These are phyloP conservation scores for Leccinellum albellum DNA, from an alignment of 768 basidiomycete genomes.

Conservation along the genomic window DNA sequence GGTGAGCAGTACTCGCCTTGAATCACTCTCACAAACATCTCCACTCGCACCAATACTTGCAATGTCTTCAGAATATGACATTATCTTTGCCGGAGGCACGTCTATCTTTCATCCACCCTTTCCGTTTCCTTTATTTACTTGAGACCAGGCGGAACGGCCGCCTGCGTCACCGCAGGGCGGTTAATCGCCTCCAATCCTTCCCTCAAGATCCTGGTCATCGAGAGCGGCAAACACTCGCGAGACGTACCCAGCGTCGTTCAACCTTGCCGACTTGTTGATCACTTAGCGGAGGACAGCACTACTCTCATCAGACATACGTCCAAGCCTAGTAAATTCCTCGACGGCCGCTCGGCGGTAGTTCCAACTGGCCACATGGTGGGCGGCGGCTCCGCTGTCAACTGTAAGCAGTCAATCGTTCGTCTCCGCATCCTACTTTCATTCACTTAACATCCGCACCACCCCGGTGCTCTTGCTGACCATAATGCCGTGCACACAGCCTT, in stretches of 20 bases:
- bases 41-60: neutral
- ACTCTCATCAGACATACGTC: constrained; percentile 41
- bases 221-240: neutral
- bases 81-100: neutral
- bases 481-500: constrained; percentile 25
- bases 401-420: constrained; percentile 30
- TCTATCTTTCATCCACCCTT: neutral
- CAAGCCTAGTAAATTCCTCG: constrained; percentile 39
- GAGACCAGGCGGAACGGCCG: neutral
- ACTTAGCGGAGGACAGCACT: constrained; percentile 27
- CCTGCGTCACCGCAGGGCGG: neutral
- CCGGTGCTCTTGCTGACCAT: neutral
- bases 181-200: neutral
- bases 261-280: neutral
- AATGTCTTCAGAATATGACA: neutral
- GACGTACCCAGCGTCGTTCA: neutral
- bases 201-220: neutral
- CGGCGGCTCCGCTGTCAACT: constrained; percentile 61
- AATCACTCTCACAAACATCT: neutral
- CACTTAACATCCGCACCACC: neutral
- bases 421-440: neutral
- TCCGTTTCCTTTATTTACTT: neutral
- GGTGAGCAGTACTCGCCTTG: neutral
- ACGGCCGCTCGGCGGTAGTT: constrained; percentile 43
- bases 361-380: constrained; percentile 51